These are phyloP conservation scores for Boletus tomentosulus DNA, from an alignment of 768 basidiomycete genomes.

Conservation along the genomic window DNA sequence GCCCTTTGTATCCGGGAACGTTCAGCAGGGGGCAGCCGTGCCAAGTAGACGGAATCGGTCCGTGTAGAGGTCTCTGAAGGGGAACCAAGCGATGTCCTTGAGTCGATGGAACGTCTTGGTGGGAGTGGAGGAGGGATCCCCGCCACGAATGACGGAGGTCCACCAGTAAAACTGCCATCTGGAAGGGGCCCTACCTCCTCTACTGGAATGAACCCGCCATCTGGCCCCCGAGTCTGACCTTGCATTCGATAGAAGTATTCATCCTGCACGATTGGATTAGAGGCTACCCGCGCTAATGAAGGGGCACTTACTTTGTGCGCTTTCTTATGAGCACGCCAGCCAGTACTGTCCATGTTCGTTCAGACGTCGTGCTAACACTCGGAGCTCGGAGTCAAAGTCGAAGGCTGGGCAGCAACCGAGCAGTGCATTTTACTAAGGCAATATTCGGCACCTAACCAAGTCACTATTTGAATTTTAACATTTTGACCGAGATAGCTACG, in stretches of 20 bases:
- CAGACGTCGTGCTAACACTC: not conserved
- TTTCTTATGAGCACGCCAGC: constrained; percentile 68
- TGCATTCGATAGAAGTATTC: constrained; percentile 20
- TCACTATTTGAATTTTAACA: too few relatives aligned
- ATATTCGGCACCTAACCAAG: too few relatives aligned
- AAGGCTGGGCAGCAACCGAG: too few relatives aligned
- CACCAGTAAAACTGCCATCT: constrained; percentile 54
- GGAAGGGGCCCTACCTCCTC: constrained; percentile 59
- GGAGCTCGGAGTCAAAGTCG: not conserved
- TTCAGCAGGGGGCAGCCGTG: constrained; percentile 57
- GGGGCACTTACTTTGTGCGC: constrained; percentile 47
- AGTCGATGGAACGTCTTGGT: constrained; percentile 27
- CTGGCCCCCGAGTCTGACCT: constrained; percentile 38
- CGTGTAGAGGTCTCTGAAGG: constrained; percentile 3
- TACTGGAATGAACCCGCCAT: constrained; percentile 50
- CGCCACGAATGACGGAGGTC: constrained; percentile 39
- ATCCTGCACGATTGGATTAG: constrained; percentile 26
- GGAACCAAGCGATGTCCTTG: constrained; percentile 30
- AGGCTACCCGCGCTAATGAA: not conserved
- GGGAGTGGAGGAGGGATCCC: constrained; percentile 41
- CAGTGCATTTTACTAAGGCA: not conserved
- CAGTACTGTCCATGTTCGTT: constrained; percentile 62
- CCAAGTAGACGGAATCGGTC: constrained; percentile 34
- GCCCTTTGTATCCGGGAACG: constrained; percentile 55
- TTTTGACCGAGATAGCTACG: too few relatives aligned